Evolutionary conservation across 164 flowering plant species (phyloP).

Genomic region (Tetracentron sinense): DNA sequence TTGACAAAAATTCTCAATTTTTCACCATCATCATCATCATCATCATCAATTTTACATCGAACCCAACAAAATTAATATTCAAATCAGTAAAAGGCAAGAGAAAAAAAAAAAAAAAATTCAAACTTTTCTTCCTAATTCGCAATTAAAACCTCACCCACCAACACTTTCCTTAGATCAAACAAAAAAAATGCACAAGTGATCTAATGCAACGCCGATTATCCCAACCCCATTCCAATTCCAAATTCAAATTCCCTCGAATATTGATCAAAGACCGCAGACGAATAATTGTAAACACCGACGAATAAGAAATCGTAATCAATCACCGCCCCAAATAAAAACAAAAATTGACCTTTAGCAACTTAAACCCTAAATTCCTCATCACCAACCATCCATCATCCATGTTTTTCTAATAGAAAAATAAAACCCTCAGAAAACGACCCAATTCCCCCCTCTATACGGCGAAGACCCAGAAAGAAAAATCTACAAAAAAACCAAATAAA

Average conservation of each 20-base stretch:
- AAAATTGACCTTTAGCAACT: slow-evolving; percentile 1
- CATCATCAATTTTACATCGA: not conserved
- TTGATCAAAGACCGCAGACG: not conserved
- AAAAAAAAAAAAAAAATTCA: too few relatives aligned
- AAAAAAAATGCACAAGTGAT: too few relatives aligned
- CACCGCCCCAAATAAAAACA: slow-evolving; percentile 5
- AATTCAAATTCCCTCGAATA: not conserved
- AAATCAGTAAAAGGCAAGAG: too few relatives aligned
- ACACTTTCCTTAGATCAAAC: too few relatives aligned
- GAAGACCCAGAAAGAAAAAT: not conserved
- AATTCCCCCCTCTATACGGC: not conserved
- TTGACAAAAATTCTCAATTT: not conserved
- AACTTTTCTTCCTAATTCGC: too few relatives aligned
- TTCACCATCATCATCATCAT: not conserved
- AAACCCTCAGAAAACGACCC: slow-evolving; percentile 10
- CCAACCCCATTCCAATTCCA: not conserved
- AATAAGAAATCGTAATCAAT: not conserved
- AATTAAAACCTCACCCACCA: too few relatives aligned
- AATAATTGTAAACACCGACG: not conserved
- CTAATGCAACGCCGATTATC: too few relatives aligned
- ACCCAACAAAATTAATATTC: not conserved
- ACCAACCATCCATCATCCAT: not conserved
- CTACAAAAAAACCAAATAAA: too few relatives aligned
- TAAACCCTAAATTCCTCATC: slow-evolving; percentile 9
- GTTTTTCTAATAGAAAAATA: not conserved